Percentiles rank a stretch among this genome's conserved stretches.
phyloP scores from a whole-genome alignment of 208 protist genomes.

The Leishmania braziliensis region DNA sequence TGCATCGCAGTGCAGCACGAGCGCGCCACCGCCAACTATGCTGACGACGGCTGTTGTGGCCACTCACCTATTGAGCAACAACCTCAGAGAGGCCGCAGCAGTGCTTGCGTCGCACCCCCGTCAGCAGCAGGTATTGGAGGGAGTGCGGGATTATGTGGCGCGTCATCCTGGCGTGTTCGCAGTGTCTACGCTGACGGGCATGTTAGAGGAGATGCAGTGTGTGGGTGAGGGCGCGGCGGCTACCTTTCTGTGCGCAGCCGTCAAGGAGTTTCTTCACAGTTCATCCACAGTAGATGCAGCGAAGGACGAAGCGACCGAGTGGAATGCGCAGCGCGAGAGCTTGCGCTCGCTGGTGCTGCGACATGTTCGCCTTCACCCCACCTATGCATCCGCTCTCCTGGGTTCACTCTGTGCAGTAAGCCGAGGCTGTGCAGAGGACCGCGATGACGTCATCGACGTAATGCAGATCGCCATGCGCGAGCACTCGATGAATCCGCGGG shows the following conservation, averaged over 20 bases:
- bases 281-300: background rate
- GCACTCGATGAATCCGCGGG: slow-evolving; percentile 54
- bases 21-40: slow-evolving; percentile 54
- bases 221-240: slow-evolving; percentile 24
- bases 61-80: slow-evolving; percentile 29
- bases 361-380: slow-evolving; percentile 49
- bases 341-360: slow-evolving; percentile 44
- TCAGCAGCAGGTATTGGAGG: slow-evolving; percentile 19
- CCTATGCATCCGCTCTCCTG: slow-evolving; percentile 43
- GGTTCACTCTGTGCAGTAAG: slow-evolving; percentile 55
- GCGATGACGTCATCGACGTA: slow-evolving; percentile 43
- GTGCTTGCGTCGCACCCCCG: slow-evolving; percentile 51
- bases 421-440: slow-evolving; percentile 16
- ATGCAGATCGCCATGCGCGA: slow-evolving; percentile 48
- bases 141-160: slow-evolving; percentile 28
- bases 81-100: slow-evolving; percentile 38
- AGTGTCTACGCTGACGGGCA: slow-evolving; percentile 29
- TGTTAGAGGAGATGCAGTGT: slow-evolving; percentile 35
- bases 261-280: slow-evolving; percentile 6
- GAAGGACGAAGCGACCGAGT: background rate
- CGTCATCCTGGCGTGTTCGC: slow-evolving; percentile 16
- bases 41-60: slow-evolving; percentile 44
- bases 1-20: slow-evolving; percentile 29
- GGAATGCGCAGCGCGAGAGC: slow-evolving; percentile 19
- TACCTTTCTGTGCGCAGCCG: slow-evolving; percentile 38